Evolutionary conservation across 78 protist species (phyloP).

Genomic region (Dictyostelium capitatum): DNA sequence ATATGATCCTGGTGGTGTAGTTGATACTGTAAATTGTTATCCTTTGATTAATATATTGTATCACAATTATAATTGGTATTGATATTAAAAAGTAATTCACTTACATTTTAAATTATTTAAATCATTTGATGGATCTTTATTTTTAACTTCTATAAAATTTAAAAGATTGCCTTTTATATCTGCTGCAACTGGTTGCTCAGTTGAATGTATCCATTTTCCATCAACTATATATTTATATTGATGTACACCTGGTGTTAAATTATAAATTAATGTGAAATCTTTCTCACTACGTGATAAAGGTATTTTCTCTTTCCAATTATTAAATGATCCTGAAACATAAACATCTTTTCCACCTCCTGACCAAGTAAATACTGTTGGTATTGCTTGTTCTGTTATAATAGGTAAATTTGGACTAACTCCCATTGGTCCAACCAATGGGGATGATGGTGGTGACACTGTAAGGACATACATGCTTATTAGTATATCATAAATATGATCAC

Average conservation of each 20-base stretch:
- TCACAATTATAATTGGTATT: background rate
- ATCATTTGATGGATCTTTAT: slow-evolving; percentile 57
- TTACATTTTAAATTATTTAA: slow-evolving; percentile 63
- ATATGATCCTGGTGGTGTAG: slow-evolving; percentile 87
- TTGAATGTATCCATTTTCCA: slow-evolving; percentile 88
- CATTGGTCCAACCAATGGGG: slow-evolving; percentile 71
- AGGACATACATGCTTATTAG: background rate
- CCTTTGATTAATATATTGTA: background rate
- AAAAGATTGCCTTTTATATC: slow-evolving; percentile 85
- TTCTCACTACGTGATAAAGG: slow-evolving; percentile 71
- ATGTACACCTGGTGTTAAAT: slow-evolving; percentile 89
- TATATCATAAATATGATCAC: background rate
- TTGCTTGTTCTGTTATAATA: background rate
- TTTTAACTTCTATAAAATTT: slow-evolving; percentile 79
- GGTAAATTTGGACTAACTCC: slow-evolving; percentile 14
- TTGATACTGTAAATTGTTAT: slow-evolving; percentile 31
- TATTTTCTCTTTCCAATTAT: slow-evolving; percentile 84
- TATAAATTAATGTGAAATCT: slow-evolving; percentile 85
- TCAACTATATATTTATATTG: slow-evolving; percentile 94
- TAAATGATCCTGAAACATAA: slow-evolving; percentile 86
- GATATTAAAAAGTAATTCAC: background rate
- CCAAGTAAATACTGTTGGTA: slow-evolving; percentile 91
- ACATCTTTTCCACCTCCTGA: slow-evolving; percentile 83
- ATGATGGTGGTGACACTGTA: slow-evolving; percentile 79
- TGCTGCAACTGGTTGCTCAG: slow-evolving; percentile 83